A percentile compares a stretch with the other conserved stretches of the same genome.
phyloP scores from a whole-genome alignment of 345 rosid species.

The Salix suchowensis region DNA sequence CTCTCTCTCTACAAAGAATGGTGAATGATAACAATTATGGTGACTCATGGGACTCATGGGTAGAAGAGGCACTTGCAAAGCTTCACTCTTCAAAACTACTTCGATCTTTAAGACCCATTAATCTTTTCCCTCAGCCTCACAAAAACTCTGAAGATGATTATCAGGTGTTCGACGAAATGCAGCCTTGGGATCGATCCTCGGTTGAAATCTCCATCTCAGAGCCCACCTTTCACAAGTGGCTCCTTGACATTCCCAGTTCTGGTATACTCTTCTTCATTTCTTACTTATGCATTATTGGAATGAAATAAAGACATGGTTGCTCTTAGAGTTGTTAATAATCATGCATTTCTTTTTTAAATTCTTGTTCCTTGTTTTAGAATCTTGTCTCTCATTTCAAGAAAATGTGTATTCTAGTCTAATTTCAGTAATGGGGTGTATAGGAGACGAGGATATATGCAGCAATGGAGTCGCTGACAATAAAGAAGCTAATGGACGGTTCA shows the following conservation, averaged over 20 bases:
- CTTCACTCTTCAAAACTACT: conserved; percentile 62
- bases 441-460: conserved; percentile 45
- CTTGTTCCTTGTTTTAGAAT: not conserved
- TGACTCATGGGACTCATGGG: conserved; percentile 64
- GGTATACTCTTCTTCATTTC: conserved; percentile 30
- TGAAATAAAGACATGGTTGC: not conserved
- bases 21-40: not conserved
- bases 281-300: not conserved
- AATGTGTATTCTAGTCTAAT: not conserved
- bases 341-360: not conserved
- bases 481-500: conserved; percentile 25
- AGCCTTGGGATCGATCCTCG: conserved; percentile 71
- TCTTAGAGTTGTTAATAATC: not conserved
- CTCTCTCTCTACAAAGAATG: not conserved
- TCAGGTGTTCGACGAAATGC: conserved; percentile 71
- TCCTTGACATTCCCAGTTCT: conserved; percentile 71
- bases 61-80: conserved; percentile 62
- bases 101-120: conserved; percentile 79
- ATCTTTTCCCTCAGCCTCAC: conserved; percentile 24
- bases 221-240: conserved; percentile 68
- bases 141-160: conserved; percentile 17
- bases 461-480: conserved; percentile 27
- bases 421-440: conserved; percentile 24
- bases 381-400: not conserved
- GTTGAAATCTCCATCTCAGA: conserved; percentile 61